Conservation (phyloP, 2,329 filamentous ascomycete species). For the Fusarium siculi region DNA sequence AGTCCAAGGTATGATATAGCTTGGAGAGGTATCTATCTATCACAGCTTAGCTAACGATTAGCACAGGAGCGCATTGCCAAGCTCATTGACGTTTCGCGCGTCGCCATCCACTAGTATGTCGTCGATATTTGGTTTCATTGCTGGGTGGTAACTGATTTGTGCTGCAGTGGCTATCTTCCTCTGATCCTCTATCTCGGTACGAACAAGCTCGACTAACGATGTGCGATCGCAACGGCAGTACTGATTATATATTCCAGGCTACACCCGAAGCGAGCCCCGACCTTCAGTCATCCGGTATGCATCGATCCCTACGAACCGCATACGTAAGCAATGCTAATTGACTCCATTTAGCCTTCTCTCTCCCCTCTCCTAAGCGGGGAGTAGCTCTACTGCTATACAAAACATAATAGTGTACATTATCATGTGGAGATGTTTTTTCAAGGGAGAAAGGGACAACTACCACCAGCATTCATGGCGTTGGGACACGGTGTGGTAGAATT, state of each 20-base stretch:
- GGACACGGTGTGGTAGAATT: constrained; percentile 34
- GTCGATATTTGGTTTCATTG: constrained; percentile 1
- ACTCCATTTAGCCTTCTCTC: constrained; percentile 65
- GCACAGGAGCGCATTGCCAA: constrained; percentile 94
- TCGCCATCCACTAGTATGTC: constrained; percentile 93
- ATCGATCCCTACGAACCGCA: background rate
- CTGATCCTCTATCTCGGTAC: constrained; percentile 96
- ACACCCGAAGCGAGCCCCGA: constrained; percentile 92
- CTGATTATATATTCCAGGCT: constrained; percentile 67
- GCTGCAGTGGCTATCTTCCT: constrained; percentile 87
- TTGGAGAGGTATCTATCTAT: constrained; percentile 1
- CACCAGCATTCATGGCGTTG: constrained; percentile 44
- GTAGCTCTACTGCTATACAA: constrained; percentile 12
- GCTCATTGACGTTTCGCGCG: constrained; percentile 92
- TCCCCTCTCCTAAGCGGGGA: constrained; percentile 65
- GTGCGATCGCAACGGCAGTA: constrained; percentile 21
- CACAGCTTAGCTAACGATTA: constrained; percentile 18
- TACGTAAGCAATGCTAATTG: constrained; percentile 31
- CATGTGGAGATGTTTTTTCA: constrained; percentile 14
- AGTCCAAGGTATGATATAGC: constrained; percentile 80
- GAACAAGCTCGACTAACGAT: constrained; percentile 41
- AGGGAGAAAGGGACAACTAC: constrained; percentile 11
- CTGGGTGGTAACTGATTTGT: constrained; percentile 49
- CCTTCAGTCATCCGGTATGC: constrained; percentile 74
- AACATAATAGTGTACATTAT: constrained; percentile 43